These are phyloP conservation scores for Pseudogymnoascus sp. DNA, from an alignment of 2,329 filamentous ascomycete species.

Conservation along the genomic window DNA sequence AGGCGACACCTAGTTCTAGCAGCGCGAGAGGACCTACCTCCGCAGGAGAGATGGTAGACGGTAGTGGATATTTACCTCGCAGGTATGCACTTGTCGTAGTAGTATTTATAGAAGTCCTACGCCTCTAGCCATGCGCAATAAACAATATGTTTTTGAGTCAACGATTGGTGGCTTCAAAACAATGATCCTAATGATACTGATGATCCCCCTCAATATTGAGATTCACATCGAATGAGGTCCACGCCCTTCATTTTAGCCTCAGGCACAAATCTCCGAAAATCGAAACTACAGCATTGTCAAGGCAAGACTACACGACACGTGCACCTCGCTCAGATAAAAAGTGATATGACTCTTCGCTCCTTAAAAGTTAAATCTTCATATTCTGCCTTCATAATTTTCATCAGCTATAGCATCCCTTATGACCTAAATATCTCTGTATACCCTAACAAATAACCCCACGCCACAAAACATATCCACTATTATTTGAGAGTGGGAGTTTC, in stretches of 20 bases:
- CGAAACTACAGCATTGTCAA: neutral
- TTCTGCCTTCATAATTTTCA: neutral
- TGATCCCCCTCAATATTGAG: neutral
- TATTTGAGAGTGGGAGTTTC: neutral
- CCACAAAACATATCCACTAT: neutral
- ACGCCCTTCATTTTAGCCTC: too few species aligned
- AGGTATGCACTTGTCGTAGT: neutral
- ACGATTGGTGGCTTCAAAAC: neutral
- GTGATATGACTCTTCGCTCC: neutral
- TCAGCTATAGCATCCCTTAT: neutral
- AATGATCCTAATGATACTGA: neutral
- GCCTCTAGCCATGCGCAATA: neutral
- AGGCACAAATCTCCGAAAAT: neutral
- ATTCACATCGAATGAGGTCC: neutral
- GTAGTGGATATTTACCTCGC: slow-evolving; percentile 14
- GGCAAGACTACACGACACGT: too few species aligned
- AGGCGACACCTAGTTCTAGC: slow-evolving; percentile 15
- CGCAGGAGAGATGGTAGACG: slow-evolving; percentile 15
- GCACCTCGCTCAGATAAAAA: too few species aligned
- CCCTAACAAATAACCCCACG: neutral
- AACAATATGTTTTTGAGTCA: neutral
- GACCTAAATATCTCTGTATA: neutral
- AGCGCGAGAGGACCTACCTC: slow-evolving; percentile 16
- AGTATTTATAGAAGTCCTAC: neutral
- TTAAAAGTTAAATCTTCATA: neutral